Evolutionary conservation across 306 rosid genomes (phyloP).

Genomic region (Fagus sylvatica): DNA sequence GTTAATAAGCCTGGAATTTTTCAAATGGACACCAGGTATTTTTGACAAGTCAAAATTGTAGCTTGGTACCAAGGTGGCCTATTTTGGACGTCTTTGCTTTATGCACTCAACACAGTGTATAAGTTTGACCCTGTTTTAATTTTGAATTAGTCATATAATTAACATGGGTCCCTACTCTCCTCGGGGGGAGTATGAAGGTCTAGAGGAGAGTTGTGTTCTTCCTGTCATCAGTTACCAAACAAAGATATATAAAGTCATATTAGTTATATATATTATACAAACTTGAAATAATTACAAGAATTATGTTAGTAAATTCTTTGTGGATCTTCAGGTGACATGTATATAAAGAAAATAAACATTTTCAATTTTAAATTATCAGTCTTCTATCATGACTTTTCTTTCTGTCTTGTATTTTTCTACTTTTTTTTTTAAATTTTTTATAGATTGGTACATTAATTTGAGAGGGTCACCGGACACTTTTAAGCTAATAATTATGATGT

Average conservation of each 20-base stretch:
- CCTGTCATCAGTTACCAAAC: neutral
- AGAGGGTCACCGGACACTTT: neutral
- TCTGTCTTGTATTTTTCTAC: neutral
- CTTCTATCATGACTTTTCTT: neutral
- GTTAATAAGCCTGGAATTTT: neutral
- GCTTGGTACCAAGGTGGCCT: neutral
- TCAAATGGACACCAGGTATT: neutral
- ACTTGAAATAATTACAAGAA: neutral
- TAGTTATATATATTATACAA: neutral
- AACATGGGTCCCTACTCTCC: neutral
- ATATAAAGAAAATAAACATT: neutral
- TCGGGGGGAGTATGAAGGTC: too few species aligned
- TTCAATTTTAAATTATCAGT: neutral
- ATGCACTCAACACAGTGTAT: neutral
- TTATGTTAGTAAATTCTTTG: neutral
- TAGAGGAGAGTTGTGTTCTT: too few species aligned
- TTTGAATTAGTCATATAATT: neutral
- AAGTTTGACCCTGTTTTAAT: neutral
- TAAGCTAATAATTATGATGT: neutral
- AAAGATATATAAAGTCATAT: neutral
- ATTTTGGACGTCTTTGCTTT: neutral
- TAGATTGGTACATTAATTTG: neutral
- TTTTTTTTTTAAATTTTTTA: neutral
- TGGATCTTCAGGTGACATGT: neutral
- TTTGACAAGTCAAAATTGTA: neutral